Conservation (phyloP, 1,284 basidiomycete genomes). For the Cutaneotrichosporon dermatis region DNA sequence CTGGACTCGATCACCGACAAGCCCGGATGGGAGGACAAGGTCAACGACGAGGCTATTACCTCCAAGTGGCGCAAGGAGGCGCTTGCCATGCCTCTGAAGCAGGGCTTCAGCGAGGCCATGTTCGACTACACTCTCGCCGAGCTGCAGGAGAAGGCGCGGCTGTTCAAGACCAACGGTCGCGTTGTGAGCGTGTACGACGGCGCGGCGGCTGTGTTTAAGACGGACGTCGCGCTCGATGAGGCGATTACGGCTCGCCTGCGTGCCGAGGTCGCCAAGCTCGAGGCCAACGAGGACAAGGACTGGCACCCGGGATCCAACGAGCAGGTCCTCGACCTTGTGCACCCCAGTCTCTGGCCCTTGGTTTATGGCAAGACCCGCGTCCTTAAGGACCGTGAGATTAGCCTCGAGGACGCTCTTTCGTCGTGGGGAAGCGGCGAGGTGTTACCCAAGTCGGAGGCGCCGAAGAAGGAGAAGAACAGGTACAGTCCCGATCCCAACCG, state of each 20-base stretch:
- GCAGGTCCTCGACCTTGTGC: conserved; percentile 17
- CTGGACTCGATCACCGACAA: conserved; percentile 14
- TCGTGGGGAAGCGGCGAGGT: background rate
- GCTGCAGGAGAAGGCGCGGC: conserved; percentile 11
- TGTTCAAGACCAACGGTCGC: background rate
- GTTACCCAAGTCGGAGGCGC: conserved; percentile 2
- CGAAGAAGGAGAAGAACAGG: background rate
- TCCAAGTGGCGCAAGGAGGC: conserved; percentile 10
- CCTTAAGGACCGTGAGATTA: conserved; percentile 3
- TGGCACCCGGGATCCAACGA: conserved; percentile 14
- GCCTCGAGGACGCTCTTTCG: background rate
- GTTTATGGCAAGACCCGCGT: conserved; percentile 16
- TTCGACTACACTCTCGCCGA: conserved; percentile 9
- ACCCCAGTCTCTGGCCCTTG: conserved; percentile 15
- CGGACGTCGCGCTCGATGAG: background rate
- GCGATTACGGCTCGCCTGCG: background rate
- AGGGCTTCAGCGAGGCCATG: conserved; percentile 12
- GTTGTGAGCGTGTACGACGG: conserved; percentile 6
- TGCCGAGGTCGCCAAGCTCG: conserved; percentile 5
- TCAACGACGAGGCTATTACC: conserved; percentile 10
- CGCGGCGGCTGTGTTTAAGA: conserved; percentile 4
- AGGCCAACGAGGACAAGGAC: conserved; percentile 9
- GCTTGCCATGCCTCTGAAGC: background rate
- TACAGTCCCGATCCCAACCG: background rate
- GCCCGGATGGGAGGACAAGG: conserved; percentile 9